Evolutionary conservation across 371 early-diverging fungal species (phyloP), one percentile per base, ranked within the genome.

Genomic region (Mortierella sp.): DNA sequence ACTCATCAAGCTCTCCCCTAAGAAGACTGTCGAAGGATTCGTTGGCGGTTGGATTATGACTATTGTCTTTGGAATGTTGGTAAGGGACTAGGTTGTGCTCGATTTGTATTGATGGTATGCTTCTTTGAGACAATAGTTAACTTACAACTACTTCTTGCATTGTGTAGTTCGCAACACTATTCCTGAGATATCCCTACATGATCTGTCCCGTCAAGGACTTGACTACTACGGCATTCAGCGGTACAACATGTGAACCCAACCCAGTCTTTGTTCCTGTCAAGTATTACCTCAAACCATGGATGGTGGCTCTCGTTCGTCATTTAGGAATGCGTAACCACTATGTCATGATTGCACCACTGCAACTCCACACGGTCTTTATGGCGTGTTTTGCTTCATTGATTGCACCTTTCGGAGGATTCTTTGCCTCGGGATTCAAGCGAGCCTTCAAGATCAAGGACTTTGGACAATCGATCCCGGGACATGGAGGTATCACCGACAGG

Each of bases 21-120:
- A 99, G 79, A 99, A 99, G 87, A 99, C 99, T n/a, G 94, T 96
- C 80, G 99, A 99, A 81, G 99, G 99, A 7, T 99, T 98, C 71
- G 84, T 98, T 39, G 99, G 99, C 53, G 99, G 92, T 22, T 90
- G 94, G 62, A 59, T 99, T 40, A 86, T 88, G 63, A 99, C 99
- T 1, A 68, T 94, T 52, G 66, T 94, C 34, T 93, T 95, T 77
- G 98, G 94, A 3, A 89, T 95, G 57, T 63, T 95, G 68, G 89
- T 95, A 79, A 66, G 84, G 54, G 66, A 57, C 2, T 14, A 69
- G 52, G 39, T 25, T 27, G 5, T 40, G 24, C 54, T 17, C 24
- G 8, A 10, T 29, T 1, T 37, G 57, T 17, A 3, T 34, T 6
- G 10, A 19, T 45, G 7, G n/a, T 12, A 45, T n/a, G n/a, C n/a